Percentiles rank a stretch among this genome's conserved stretches.
phyloP scores from a whole-genome alignment of 192 early-diverging fungal species.

The Entrophospora sp. region DNA sequence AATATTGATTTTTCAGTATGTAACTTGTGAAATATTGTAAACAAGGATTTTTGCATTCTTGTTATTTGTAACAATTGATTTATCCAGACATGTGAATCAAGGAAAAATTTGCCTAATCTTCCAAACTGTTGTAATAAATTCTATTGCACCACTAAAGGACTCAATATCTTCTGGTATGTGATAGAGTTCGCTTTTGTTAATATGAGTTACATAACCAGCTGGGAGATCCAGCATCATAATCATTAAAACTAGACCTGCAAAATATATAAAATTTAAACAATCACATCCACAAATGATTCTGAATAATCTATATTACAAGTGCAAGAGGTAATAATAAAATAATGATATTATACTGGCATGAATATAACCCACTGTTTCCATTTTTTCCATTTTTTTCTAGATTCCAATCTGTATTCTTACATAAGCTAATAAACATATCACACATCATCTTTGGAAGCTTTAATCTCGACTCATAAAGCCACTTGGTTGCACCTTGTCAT shows the following conservation, averaged over 20 bases:
- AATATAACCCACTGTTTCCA: constrained; percentile 8
- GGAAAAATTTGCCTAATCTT: too few relatives aligned
- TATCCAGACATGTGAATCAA: too few relatives aligned
- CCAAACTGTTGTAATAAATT: constrained; percentile 13
- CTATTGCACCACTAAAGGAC: neutral
- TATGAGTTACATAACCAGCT: constrained; percentile 8
- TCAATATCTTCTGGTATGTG: neutral
- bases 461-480: neutral
- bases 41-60: too few relatives aligned
- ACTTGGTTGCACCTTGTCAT: neutral
- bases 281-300: too few relatives aligned
- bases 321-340: neutral
- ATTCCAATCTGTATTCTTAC: neutral
- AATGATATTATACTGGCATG: neutral
- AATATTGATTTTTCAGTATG: too few relatives aligned
- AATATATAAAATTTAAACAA: neutral
- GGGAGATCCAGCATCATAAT: constrained; percentile 1
- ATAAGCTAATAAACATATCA: constrained; percentile 10
- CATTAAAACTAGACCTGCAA: constrained; percentile 12
- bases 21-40: too few relatives aligned
- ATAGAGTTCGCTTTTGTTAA: constrained; percentile 11
- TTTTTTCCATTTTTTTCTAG: neutral
- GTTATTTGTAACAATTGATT: too few relatives aligned
- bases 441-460: constrained; percentile 12
- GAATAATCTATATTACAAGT: too few relatives aligned